Evolutionary conservation across 2,329 filamentous ascomycete species (phyloP).

Genomic region (Penicillium sp.): DNA sequence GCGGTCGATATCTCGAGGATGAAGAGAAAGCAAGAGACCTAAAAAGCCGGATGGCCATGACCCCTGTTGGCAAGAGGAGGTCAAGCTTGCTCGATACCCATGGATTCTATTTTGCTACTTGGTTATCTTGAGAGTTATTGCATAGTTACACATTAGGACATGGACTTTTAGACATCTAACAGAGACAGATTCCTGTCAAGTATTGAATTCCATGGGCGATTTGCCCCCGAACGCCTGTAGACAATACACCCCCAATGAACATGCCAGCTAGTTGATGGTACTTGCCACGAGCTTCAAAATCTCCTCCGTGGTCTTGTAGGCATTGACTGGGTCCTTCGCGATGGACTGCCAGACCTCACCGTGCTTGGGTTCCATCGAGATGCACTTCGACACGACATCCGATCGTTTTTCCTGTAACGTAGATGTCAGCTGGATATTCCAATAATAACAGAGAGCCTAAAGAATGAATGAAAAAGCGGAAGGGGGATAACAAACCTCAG

Average conservation of each 20-base stretch:
- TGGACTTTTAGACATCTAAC: neutral
- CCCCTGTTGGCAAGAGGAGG: slow-evolving; percentile 11
- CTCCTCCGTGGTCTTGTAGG: slow-evolving; percentile 65
- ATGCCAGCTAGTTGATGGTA: slow-evolving; percentile 17
- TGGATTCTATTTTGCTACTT: slow-evolving; percentile 16
- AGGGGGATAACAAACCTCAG: slow-evolving; percentile 46
- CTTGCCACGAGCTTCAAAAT: slow-evolving; percentile 69
- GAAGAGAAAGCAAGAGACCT: slow-evolving; percentile 5
- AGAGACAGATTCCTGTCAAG: neutral
- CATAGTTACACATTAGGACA: neutral
- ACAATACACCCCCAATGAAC: slow-evolving; percentile 5
- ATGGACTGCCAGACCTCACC: slow-evolving; percentile 85
- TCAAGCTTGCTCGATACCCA: slow-evolving; percentile 26
- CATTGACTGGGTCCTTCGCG: slow-evolving; percentile 77
- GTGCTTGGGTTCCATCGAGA: slow-evolving; percentile 76
- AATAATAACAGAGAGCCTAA: slow-evolving; percentile 4
- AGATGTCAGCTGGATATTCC: slow-evolving; percentile 2
- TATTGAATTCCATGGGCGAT: slow-evolving; percentile 2
- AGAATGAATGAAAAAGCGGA: neutral
- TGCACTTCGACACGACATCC: slow-evolving; percentile 73
- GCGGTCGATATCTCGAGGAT: neutral
- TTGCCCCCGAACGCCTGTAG: slow-evolving; percentile 2
- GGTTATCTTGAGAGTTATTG: slow-evolving; percentile 2
- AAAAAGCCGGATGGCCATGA: slow-evolving; percentile 12
- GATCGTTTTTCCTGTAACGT: slow-evolving; percentile 62